These are phyloP conservation scores for Psidium guajava DNA, from an alignment of 345 rosid genomes.

Conservation along the genomic window DNA sequence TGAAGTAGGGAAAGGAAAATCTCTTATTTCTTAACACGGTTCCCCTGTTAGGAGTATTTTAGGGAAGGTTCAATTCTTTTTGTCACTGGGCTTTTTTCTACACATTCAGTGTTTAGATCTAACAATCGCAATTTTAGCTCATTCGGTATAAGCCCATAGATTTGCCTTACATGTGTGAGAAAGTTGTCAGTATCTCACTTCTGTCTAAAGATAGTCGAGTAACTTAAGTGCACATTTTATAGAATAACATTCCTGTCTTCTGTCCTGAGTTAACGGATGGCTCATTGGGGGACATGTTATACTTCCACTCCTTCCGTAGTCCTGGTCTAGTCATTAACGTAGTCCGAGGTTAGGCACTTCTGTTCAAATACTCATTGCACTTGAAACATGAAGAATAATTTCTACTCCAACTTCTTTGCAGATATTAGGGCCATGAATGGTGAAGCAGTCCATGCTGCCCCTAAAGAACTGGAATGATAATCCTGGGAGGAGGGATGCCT, in stretches of 20 bases:
- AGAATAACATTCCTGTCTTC: constrained; percentile 87
- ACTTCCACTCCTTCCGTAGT: constrained; percentile 66
- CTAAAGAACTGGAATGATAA: constrained; percentile 75
- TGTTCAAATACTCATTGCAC: background rate
- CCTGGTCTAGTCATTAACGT: constrained; percentile 55
- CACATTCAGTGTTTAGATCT: background rate
- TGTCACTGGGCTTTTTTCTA: background rate
- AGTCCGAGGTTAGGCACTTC: constrained; percentile 47
- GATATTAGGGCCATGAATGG: constrained; percentile 77
- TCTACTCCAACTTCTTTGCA: constrained; percentile 13
- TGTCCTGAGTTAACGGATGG: constrained; percentile 97
- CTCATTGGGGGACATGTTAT: constrained; percentile 90
- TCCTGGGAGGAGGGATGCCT: constrained; percentile 89
- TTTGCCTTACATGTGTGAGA: background rate
- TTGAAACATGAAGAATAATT: background rate
- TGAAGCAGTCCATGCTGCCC: constrained; percentile 75
- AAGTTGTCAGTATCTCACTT: background rate
- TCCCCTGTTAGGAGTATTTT: background rate
- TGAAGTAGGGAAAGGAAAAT: background rate
- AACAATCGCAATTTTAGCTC: background rate
- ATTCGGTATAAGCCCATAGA: background rate
- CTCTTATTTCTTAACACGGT: background rate
- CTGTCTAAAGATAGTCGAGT: background rate
- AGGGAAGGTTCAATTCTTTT: background rate
- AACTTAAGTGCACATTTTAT: constrained; percentile 7